phyloP scores from a whole-genome alignment of 768 basidiomycete species.

The Lentinula boryana region DNA sequence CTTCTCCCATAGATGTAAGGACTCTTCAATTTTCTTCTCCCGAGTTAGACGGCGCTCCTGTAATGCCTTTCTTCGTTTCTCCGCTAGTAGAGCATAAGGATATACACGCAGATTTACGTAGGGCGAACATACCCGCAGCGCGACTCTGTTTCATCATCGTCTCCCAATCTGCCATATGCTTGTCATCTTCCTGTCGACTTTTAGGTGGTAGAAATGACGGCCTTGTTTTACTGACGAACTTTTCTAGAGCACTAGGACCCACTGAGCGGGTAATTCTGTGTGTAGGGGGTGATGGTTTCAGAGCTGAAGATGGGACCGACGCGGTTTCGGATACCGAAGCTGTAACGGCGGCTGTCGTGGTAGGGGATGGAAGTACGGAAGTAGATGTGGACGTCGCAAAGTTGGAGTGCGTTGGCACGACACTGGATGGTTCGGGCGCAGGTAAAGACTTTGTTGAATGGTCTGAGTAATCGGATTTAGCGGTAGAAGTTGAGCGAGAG shows the following conservation, averaged over 20 bases:
- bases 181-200: slow-evolving; percentile 65
- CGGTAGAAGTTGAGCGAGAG: slow-evolving; percentile 1
- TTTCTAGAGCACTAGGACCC: slow-evolving; percentile 71
- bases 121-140: slow-evolving; percentile 46
- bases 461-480: not conserved
- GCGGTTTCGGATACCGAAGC: slow-evolving; percentile 7
- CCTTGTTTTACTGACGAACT: slow-evolving; percentile 79
- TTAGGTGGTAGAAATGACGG: slow-evolving; percentile 86
- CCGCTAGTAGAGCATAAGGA: slow-evolving; percentile 38
- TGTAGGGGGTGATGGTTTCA: slow-evolving; percentile 10
- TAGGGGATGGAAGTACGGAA: slow-evolving; percentile 24
- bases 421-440: not conserved
- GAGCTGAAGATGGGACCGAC: not conserved
- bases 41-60: slow-evolving; percentile 57
- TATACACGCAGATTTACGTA: not conserved
- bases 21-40: slow-evolving; percentile 66
- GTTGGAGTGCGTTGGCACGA: not conserved
- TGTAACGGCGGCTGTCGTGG: slow-evolving; percentile 16
- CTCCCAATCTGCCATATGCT: slow-evolving; percentile 83
- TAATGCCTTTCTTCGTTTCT: slow-evolving; percentile 58
- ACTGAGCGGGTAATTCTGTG: slow-evolving; percentile 46
- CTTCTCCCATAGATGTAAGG: slow-evolving; percentile 69
- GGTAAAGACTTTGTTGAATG: slow-evolving; percentile 4
- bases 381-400: slow-evolving; percentile 14
- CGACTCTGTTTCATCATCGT: slow-evolving; percentile 84